These are phyloP conservation scores for Sordariomycetes sp. DNA, from an alignment of 2,329 filamentous ascomycete species.

Conservation along the genomic window DNA sequence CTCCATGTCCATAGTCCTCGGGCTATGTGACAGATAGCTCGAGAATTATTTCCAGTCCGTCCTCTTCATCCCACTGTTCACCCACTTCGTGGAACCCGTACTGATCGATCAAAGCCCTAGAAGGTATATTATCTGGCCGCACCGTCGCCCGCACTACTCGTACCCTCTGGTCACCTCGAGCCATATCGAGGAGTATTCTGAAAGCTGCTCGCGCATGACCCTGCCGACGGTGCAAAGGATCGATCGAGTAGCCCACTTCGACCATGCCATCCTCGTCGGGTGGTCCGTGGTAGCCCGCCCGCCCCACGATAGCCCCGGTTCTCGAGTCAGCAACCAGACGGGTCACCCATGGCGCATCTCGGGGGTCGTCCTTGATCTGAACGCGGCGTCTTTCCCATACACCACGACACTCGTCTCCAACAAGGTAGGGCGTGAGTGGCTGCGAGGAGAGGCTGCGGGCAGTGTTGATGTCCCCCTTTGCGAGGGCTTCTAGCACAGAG, in stretches of 20 bases:
- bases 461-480: neutral
- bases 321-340: constrained; percentile 3
- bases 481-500: neutral
- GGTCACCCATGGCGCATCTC: constrained; percentile 2
- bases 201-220: constrained; percentile 5
- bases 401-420: neutral
- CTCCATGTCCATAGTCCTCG: too few relatives aligned
- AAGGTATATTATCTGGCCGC: too few relatives aligned
- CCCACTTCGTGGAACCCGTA: too few relatives aligned
- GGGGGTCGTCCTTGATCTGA: neutral
- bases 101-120: too few relatives aligned
- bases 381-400: constrained; percentile 1
- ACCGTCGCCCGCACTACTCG: constrained; percentile 1
- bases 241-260: constrained; percentile 4
- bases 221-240: neutral
- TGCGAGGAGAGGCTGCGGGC: too few relatives aligned
- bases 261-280: constrained; percentile 5
- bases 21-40: too few relatives aligned
- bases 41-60: too few relatives aligned
- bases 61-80: too few relatives aligned
- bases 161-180: neutral
- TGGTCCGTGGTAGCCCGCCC: constrained; percentile 5
- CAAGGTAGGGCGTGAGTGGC: neutral
- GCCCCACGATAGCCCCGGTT: constrained; percentile 1
- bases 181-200: constrained; percentile 1